These are phyloP conservation scores for Henckelia pumila DNA, from an alignment of 257 asterid genomes.

Conservation along the genomic window DNA sequence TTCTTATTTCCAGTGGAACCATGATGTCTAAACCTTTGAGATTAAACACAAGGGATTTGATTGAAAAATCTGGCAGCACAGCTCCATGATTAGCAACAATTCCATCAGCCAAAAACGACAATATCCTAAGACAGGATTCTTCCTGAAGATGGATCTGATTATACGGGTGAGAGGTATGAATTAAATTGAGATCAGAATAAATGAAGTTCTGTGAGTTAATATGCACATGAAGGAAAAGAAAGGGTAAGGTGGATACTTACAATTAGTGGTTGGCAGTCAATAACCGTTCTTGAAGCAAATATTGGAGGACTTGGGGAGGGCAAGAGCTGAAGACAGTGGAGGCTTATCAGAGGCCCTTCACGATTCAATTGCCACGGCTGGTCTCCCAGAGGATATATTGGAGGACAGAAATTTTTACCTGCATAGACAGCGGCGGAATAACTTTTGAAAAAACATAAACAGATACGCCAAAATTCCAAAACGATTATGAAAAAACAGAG, in stretches of 20 bases:
- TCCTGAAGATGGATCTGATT: conserved; percentile 94
- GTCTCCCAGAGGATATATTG: conserved; percentile 89
- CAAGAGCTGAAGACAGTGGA: conserved; percentile 74
- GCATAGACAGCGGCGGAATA: conserved; percentile 32
- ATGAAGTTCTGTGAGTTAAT: not conserved
- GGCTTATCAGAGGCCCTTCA: conserved; percentile 67
- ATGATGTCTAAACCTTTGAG: conserved; percentile 74
- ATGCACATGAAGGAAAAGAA: conserved; percentile 9
- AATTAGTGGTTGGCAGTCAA: conserved; percentile 87
- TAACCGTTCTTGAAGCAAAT: conserved; percentile 79
- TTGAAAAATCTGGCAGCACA: conserved; percentile 67
- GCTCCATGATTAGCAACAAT: conserved; percentile 64
- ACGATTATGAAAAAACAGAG: conserved; percentile 20
- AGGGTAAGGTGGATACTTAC: conserved; percentile 35
- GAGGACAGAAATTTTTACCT: conserved; percentile 83
- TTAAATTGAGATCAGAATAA: conserved; percentile 17
- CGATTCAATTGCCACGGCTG: conserved; percentile 54
- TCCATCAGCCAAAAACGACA: conserved; percentile 95
- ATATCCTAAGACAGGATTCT: conserved; percentile 91
- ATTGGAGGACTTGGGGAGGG: conserved; percentile 89
- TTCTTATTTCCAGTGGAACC: conserved; percentile 61
- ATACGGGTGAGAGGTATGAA: conserved; percentile 25
- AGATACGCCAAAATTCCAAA: conserved; percentile 25
- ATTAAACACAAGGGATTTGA: conserved; percentile 53
- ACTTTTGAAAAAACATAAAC: conserved; percentile 17